phyloP scores from a whole-genome alignment of 1,139 yeast species.

The Tardiomyces blankii region DNA sequence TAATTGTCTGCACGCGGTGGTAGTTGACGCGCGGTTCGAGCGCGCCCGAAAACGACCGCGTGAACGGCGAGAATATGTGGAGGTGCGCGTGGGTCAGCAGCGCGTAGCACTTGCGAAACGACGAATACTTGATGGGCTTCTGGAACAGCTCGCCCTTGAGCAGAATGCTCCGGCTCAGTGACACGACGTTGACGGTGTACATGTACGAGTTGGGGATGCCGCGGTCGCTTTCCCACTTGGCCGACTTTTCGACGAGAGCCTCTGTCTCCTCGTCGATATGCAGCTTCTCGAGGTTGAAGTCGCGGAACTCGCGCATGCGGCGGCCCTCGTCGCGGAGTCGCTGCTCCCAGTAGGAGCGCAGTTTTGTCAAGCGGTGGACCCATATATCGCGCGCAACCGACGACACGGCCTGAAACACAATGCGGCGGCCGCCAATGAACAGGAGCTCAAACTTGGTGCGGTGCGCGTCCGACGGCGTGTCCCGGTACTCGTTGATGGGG shows the following conservation, averaged over 20 bases:
- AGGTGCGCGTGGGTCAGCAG: conserved; percentile 62
- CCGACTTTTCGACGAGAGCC: conserved; percentile 40
- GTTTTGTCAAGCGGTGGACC: conserved; percentile 39
- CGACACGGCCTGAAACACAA: conserved; percentile 51
- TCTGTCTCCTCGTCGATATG: conserved; percentile 49
- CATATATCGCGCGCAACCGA: conserved; percentile 47
- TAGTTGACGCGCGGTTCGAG: conserved; percentile 14
- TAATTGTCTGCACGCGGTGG: conserved; percentile 27
- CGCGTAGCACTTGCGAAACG: conserved; percentile 50
- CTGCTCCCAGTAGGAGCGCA: conserved; percentile 50
- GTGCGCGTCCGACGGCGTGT: not conserved
- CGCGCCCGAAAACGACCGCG: conserved; percentile 31
- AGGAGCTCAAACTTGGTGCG: conserved; percentile 39
- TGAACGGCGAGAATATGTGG: conserved; percentile 35
- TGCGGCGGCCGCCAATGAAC: conserved; percentile 35
- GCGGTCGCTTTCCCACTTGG: conserved; percentile 43
- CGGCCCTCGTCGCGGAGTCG: conserved; percentile 33
- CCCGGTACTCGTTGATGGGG: conserved; percentile 9
- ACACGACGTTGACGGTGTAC: conserved; percentile 44
- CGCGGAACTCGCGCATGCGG: conserved; percentile 30
- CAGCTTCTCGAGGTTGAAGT: conserved; percentile 36
- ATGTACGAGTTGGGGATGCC: conserved; percentile 44
- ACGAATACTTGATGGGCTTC: conserved; percentile 57
- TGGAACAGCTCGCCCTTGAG: conserved; percentile 53
- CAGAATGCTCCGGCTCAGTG: conserved; percentile 50